These are phyloP conservation scores for Dactylella cylindrospora DNA, from an alignment of 2,329 filamentous ascomycete genomes.

Conservation along the genomic window DNA sequence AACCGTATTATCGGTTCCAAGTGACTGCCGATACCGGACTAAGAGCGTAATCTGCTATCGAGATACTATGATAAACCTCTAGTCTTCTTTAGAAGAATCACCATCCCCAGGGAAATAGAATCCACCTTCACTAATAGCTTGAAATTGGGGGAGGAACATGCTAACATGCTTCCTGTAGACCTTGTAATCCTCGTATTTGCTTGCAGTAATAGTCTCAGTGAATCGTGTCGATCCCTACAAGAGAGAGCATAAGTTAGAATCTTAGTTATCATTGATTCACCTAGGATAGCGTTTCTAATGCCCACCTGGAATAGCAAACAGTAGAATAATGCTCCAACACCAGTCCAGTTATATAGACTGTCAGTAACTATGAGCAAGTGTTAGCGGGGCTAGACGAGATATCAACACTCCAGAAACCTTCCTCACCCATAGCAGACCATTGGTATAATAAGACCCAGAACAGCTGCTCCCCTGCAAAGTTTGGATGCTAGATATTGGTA, in stretches of 20 bases:
- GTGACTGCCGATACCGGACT: slow-evolving; percentile 4
- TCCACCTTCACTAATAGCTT: slow-evolving; percentile 22
- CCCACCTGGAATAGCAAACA: slow-evolving; percentile 73
- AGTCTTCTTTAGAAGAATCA: slow-evolving; percentile 12
- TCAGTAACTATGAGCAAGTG: slow-evolving; percentile 58
- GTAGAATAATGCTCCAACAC: slow-evolving; percentile 68
- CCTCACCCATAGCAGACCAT: slow-evolving; percentile 69
- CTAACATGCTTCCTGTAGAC: slow-evolving; percentile 81
- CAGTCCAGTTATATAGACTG: slow-evolving; percentile 75
- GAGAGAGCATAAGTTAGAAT: background rate
- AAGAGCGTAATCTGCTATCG: background rate
- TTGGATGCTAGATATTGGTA: slow-evolving; percentile 71
- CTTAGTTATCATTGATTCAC: background rate
- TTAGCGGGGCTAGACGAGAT: background rate
- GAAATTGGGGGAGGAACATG: slow-evolving; percentile 71
- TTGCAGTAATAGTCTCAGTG: slow-evolving; percentile 75
- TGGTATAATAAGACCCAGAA: slow-evolving; percentile 87
- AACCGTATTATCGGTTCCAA: too few species aligned
- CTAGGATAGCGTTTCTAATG: background rate
- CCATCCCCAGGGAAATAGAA: slow-evolving; percentile 39
- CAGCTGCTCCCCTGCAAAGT: slow-evolving; percentile 87
- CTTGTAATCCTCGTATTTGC: slow-evolving; percentile 85
- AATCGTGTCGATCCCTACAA: slow-evolving; percentile 71
- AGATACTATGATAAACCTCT: background rate
- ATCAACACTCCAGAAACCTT: background rate